A percentile compares a stretch with the other conserved stretches of the same genome.
These are phyloP conservation scores for Lantana camara DNA, from an alignment of 257 asterid species.

Conservation along the genomic window DNA sequence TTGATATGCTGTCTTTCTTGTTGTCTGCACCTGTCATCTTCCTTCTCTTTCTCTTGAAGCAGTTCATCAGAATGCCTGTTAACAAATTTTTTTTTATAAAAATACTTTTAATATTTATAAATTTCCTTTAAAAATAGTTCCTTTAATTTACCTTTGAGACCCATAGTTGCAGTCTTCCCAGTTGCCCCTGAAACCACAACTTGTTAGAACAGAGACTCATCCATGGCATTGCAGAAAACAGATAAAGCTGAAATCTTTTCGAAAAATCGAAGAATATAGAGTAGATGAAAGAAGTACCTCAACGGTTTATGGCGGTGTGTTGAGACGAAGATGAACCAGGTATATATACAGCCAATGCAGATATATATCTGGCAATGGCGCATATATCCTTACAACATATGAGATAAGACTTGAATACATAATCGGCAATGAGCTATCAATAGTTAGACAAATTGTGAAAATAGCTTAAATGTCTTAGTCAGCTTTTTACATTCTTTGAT, in stretches of 20 bases:
- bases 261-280: too few species aligned
- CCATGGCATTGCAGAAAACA: too few species aligned
- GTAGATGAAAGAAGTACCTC: not conserved
- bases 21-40: not conserved
- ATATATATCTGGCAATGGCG: not conserved
- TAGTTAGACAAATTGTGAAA: not conserved
- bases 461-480: conserved; percentile 28
- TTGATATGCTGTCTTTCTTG: not conserved
- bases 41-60: conserved; percentile 3
- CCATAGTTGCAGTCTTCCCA: too few species aligned
- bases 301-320: conserved; percentile 1
- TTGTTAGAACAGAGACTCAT: too few species aligned
- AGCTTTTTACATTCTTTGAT: conserved; percentile 27
- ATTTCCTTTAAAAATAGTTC: not conserved
- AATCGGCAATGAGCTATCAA: conserved; percentile 21
- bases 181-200: too few species aligned
- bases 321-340: not conserved
- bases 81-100: not conserved
- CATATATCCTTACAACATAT: not conserved
- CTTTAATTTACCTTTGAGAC: too few species aligned
- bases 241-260: too few species aligned
- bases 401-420: not conserved
- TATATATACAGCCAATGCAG: conserved; percentile 12
- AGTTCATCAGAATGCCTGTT: conserved; percentile 17
- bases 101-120: too few species aligned